Base-by-base conservation (phyloP, 2,329 filamentous ascomycete genomes). In the Zymoseptoria ardabiliae region DNA sequence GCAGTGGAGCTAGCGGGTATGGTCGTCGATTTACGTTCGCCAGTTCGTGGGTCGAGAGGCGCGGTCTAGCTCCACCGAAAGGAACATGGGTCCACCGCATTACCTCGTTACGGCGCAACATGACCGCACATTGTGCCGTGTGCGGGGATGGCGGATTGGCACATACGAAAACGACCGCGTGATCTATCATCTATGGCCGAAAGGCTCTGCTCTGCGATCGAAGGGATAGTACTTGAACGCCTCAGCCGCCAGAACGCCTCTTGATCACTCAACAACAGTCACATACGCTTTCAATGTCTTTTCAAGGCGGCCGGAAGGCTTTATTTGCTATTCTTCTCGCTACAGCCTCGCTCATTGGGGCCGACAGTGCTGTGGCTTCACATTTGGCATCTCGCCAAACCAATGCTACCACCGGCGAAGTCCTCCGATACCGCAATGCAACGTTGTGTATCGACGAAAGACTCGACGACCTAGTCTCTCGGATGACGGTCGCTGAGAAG, bases 401-500 rank as follows among this genome's bases (percentile, higher is more conserved):
- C 35, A 45, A 45, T 7, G 35, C 35, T 45, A 13, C 35, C 35
- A 45, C 35, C 7, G 51, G 54, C 55, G 17, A 13, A 54, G 7
- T 52, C 11, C 35, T 70, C 5, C 72, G 72, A 20, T 75, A 75
- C 63, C 71, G 69, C 17, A 62, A 78, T 69, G 67, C 74, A 0
- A 73, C 72, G 0, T 69, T 75, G 13, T 73, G 75, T 50, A 71
- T 79, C 50, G 76, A 79, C 50, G 76, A 77, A n/a, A 74, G 78
- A 51, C 74, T 81, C 7, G 75, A 79, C 22, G 78, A 80, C 58
- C 72, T 81, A 3, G 63, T 77, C 13, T 66, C 69, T 3, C 74
- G 77, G 9, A 81, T 81, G 78, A 79, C 74, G 0, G 53, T 81
- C 0, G 74, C 77, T 48, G 78, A 81, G 62, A 81, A 80, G 58